Base-by-base conservation (phyloP, 176 grass and related monocot species). In the Zizania latifolia region DNA sequence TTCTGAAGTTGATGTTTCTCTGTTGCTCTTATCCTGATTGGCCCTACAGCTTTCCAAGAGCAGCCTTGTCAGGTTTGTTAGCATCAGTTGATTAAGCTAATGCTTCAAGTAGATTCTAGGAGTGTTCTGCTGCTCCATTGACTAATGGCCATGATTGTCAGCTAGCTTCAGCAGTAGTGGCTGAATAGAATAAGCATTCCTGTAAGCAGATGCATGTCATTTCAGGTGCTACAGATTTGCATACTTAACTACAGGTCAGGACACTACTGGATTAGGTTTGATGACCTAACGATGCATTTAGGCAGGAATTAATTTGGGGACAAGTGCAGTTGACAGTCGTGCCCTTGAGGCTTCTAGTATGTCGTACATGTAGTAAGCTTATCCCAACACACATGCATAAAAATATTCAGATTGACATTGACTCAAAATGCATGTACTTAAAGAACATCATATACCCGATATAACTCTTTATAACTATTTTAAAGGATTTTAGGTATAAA, bases 21-120 rank as follows among this genome's bases (percentile, higher is more conserved):
- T 79, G 69, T 74, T 58, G 68, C 80, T 39, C 60, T 78, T 87
- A 78, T 83, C 67, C 68, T 53, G 68, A 73, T 51, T 68, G 31
- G 60, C 32, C 10, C 58, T 55, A 23, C n/a, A 78, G 67, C 67
- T 78, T 66, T 78, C 72, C 46, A 37, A 31, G 59, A 82, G 23
- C 66, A 82, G 48, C 72, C 79, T 41, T 60, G 16, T 37, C 17
- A 65, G 58, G 33, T 74, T 82, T 61, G 61, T 79, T 87, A 79
- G n/a, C 27, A 35, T n/a, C 61, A 12, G 59, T 65, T 29, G 73
- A 68, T 83, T 87, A 79, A 44, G 80, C 7, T 79, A 78, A 74
- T 68, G 68, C 59, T 78, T 74, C 50, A 74, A 83, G 75, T 61
- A 79, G 85, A 88, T 88, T 83, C 85, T 62, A 74, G 75, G 74